These are phyloP conservation scores for Klebsormidium nitens DNA, from an alignment of 139 green algal genomes.

Conservation along the genomic window DNA sequence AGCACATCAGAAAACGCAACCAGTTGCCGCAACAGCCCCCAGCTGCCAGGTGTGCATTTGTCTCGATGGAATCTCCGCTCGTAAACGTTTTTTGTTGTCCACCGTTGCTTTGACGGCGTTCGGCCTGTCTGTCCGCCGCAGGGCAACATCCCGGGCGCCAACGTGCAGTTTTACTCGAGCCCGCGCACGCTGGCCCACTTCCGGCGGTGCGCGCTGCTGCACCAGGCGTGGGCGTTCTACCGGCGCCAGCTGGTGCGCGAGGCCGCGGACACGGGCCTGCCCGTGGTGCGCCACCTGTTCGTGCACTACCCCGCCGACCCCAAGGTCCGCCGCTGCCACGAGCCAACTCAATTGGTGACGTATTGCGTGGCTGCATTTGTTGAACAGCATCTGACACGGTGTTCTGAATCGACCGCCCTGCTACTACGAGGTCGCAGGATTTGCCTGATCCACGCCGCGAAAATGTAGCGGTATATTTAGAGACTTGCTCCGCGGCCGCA, in stretches of 20 bases:
- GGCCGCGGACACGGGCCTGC: constrained; percentile 18
- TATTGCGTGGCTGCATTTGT: background rate
- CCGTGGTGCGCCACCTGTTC: constrained; percentile 34
- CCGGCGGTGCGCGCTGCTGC: constrained; percentile 8
- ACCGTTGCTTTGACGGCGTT: too few species aligned
- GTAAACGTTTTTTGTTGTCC: too few species aligned
- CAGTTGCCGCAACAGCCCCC: too few species aligned
- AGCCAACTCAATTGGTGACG: background rate
- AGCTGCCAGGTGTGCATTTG: too few species aligned
- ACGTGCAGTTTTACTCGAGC: constrained; percentile 34
- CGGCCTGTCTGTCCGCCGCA: too few species aligned
- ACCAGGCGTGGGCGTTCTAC: constrained; percentile 27
- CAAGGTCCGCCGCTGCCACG: background rate
- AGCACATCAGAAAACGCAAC: background rate
- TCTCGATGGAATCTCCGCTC: too few species aligned
- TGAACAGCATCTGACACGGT: background rate
- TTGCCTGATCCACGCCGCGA: too few species aligned
- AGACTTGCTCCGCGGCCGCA: too few species aligned
- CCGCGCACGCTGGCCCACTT: constrained; percentile 13
- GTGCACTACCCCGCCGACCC: constrained; percentile 42
- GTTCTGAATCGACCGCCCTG: background rate
- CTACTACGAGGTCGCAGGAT: too few species aligned
- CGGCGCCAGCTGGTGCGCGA: constrained; percentile 29
- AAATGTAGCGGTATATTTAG: too few species aligned
- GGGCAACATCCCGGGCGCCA: constrained; percentile 35